These are phyloP conservation scores for Apophysomyces ossiformis DNA, from an alignment of 371 early-diverging fungal species.

Conservation along the genomic window DNA sequence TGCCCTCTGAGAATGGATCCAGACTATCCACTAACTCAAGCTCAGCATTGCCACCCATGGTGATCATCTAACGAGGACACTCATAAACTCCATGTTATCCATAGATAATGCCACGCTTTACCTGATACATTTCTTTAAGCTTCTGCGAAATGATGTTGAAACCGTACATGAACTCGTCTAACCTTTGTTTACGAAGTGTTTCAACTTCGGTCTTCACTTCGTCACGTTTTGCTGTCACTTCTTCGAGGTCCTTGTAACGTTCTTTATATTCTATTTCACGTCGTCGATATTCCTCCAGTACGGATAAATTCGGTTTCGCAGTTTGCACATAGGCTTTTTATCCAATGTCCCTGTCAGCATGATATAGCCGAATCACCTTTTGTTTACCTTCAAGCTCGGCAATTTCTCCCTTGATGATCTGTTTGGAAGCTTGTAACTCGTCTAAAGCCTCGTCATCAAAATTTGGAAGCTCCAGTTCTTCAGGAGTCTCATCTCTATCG, in stretches of 20 bases:
- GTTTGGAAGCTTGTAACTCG: slow-evolving; percentile 38
- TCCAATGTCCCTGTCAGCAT: background rate
- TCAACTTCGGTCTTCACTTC: slow-evolving; percentile 76
- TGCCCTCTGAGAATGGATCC: slow-evolving; percentile 99
- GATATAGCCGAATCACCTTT: background rate
- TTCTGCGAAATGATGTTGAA: slow-evolving; percentile 94
- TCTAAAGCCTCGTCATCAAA: slow-evolving; percentile 61
- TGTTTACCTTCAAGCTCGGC: slow-evolving; percentile 53
- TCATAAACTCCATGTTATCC: background rate
- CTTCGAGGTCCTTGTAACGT: slow-evolving; percentile 78
- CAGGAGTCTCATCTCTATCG: slow-evolving; percentile 51
- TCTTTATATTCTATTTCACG: slow-evolving; percentile 76
- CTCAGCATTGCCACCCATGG: slow-evolving; percentile 99
- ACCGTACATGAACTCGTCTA: slow-evolving; percentile 97
- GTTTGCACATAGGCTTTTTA: slow-evolving; percentile 61
- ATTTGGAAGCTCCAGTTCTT: slow-evolving; percentile 53
- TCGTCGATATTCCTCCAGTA: slow-evolving; percentile 85
- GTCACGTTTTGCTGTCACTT: slow-evolving; percentile 76
- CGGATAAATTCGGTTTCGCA: slow-evolving; percentile 87
- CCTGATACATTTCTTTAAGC: slow-evolving; percentile 99
- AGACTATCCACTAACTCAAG: slow-evolving; percentile 99
- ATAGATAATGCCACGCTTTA: slow-evolving; percentile 20
- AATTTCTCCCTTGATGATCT: slow-evolving; percentile 45
- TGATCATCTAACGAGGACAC: slow-evolving; percentile 79
- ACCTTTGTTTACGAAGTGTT: slow-evolving; percentile 77